Evolutionary conservation across 345 rosid species (phyloP).

Genomic region (Kernera saxatilis): DNA sequence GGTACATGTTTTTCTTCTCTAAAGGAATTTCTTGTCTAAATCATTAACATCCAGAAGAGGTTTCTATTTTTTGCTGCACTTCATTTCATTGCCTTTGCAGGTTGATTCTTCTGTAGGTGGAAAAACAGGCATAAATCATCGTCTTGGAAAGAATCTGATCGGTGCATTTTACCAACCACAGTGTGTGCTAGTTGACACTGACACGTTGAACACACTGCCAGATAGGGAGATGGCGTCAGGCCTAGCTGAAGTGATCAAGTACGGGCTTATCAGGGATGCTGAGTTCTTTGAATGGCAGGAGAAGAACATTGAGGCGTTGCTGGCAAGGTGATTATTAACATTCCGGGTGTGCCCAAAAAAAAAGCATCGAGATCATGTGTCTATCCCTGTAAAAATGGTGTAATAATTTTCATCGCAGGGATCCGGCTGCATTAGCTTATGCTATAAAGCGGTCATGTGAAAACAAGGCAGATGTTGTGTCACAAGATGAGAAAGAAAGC

Average conservation of each 20-base stretch:
- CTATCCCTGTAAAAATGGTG: neutral
- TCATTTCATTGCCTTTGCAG: constrained; percentile 33
- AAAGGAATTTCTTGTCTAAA: neutral
- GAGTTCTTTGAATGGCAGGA: constrained; percentile 98
- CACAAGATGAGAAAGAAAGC: constrained; percentile 95
- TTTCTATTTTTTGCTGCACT: neutral
- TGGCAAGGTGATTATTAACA: constrained; percentile 55
- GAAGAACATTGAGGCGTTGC: constrained; percentile 60
- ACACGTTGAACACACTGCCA: constrained; percentile 82
- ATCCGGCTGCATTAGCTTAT: constrained; percentile 77
- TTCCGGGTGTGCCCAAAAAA: neutral
- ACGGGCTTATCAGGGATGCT: constrained; percentile 93
- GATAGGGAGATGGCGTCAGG: constrained; percentile 95
- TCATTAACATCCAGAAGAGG: neutral
- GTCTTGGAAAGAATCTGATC: constrained; percentile 91
- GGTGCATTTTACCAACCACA: constrained; percentile 99
- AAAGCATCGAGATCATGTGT: neutral
- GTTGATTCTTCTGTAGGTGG: constrained; percentile 99
- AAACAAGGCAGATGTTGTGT: constrained; percentile 95
- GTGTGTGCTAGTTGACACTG: constrained; percentile 84
- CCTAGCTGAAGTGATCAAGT: constrained; percentile 88
- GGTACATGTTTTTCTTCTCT: constrained; percentile 34
- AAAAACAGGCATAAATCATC: constrained; percentile 92
- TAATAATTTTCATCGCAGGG: constrained; percentile 43
- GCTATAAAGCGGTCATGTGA: constrained; percentile 96